A percentile compares a stretch with the other conserved stretches of the same genome.
phyloP scores from a whole-genome alignment of 306 rosid species.

The Leucaena leucocephala region DNA sequence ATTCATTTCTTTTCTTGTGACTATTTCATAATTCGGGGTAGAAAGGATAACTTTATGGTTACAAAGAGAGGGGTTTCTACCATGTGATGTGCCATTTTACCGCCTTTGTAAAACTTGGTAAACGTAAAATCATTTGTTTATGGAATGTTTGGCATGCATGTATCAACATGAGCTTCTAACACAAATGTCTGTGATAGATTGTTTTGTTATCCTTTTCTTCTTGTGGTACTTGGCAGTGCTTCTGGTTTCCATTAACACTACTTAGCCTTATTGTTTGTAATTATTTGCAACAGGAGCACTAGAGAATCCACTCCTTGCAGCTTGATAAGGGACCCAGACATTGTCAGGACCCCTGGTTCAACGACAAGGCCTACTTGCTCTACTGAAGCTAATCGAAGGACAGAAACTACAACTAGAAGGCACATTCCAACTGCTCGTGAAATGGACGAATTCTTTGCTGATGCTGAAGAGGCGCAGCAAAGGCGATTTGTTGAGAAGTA shows the following conservation, averaged over 20 bases:
- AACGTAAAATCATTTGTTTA: background rate
- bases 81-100: constrained; percentile 1
- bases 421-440: constrained; percentile 72
- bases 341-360: constrained; percentile 76
- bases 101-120: background rate
- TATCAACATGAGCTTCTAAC: background rate
- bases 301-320: constrained; percentile 96
- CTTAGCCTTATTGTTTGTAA: background rate
- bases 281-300: constrained; percentile 62
- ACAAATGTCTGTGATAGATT: too few relatives aligned
- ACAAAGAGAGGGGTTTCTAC: background rate
- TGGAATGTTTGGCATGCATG: background rate
- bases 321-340: constrained; percentile 76
- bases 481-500: constrained; percentile 81
- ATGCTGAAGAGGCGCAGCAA: constrained; percentile 73
- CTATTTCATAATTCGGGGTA: background rate
- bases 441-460: constrained; percentile 83
- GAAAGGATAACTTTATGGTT: constrained; percentile 16
- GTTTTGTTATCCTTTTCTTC: too few relatives aligned
- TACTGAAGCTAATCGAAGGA: constrained; percentile 49
- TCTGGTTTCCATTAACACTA: background rate
- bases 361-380: constrained; percentile 71
- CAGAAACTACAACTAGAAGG: constrained; percentile 57
- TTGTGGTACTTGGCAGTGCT: too few relatives aligned
- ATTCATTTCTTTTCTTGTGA: background rate